These are phyloP conservation scores for Aphanomyces euteiches DNA, from an alignment of 352 stramenopile species.

Conservation along the genomic window DNA sequence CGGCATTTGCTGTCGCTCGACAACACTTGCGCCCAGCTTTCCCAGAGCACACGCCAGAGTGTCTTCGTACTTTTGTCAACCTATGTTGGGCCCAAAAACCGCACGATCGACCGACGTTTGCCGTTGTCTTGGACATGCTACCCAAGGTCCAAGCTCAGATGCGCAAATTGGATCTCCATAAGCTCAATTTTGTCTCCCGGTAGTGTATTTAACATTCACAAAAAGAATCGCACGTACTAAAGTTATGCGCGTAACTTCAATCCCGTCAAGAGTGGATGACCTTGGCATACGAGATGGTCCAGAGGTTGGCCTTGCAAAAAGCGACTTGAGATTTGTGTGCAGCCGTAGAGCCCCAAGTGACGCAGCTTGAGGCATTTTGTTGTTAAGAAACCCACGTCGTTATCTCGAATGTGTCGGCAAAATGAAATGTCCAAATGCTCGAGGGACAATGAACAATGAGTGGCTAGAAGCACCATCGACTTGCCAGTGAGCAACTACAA, in stretches of 20 bases:
- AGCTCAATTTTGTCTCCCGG: conserved; percentile 56
- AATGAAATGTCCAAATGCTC: conserved; percentile 69
- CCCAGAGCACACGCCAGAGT: conserved; percentile 73
- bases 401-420: conserved; percentile 62
- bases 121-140: conserved; percentile 67
- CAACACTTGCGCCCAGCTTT: conserved; percentile 82
- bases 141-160: conserved; percentile 73
- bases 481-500: conserved; percentile 40
- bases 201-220: conserved; percentile 14
- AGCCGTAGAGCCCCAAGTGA: conserved; percentile 64
- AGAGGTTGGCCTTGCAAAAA: conserved; percentile 67
- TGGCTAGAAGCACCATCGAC: conserved; percentile 47
- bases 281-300: conserved; percentile 57
- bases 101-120: conserved; percentile 66
- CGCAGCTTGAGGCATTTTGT: conserved; percentile 46
- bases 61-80: conserved; percentile 76
- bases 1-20: conserved; percentile 78
- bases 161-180: conserved; percentile 85
- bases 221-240: neutral
- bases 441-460: conserved; percentile 46
- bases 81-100: conserved; percentile 84
- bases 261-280: conserved; percentile 67
- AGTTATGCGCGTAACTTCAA: conserved; percentile 37
- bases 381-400: conserved; percentile 58
- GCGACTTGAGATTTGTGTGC: conserved; percentile 68